phyloP scores from a whole-genome alignment of 805 yeast species.

The Torulaspora microellipsoides region DNA sequence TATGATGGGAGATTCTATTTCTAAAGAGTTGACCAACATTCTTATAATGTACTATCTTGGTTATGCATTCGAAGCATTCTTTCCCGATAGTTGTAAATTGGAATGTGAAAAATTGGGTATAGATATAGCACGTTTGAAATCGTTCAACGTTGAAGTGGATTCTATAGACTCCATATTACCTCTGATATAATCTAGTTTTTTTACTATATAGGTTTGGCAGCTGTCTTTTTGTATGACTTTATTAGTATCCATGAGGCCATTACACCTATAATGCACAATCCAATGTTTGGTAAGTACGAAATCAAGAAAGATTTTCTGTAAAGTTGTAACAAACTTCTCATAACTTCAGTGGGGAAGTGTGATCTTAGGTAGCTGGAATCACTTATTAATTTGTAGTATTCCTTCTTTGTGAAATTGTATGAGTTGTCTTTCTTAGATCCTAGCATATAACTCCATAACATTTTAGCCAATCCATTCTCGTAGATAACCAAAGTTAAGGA shows the following conservation, averaged over 20 bases:
- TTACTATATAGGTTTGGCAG: neutral
- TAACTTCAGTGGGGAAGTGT: constrained; percentile 19
- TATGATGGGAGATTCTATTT: constrained; percentile 14
- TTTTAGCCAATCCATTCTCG: constrained; percentile 31
- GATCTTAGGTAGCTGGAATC: constrained; percentile 31
- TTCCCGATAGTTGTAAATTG: constrained; percentile 13
- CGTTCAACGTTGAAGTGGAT: constrained; percentile 19
- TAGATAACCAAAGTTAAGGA: constrained; percentile 40
- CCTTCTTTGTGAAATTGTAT: constrained; percentile 20
- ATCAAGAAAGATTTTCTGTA: constrained; percentile 27
- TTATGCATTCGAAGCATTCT: constrained; percentile 22
- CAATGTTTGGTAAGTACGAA: constrained; percentile 29
- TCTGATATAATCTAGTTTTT: neutral
- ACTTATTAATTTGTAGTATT: constrained; percentile 21
- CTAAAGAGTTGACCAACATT: constrained; percentile 21
- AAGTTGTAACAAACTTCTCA: constrained; percentile 18
- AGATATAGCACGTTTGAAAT: constrained; percentile 10
- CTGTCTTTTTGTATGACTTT: constrained; percentile 6
- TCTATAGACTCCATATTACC: constrained; percentile 22
- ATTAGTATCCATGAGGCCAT: constrained; percentile 15
- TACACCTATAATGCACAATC: constrained; percentile 19
- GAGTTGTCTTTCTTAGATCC: constrained; percentile 2
- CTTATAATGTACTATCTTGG: constrained; percentile 30
- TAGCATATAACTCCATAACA: constrained; percentile 34
- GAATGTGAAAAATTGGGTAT: constrained; percentile 24